Conservation (phyloP, 2,329 filamentous ascomycete species). For the Plenodomus tracheiphilus region DNA sequence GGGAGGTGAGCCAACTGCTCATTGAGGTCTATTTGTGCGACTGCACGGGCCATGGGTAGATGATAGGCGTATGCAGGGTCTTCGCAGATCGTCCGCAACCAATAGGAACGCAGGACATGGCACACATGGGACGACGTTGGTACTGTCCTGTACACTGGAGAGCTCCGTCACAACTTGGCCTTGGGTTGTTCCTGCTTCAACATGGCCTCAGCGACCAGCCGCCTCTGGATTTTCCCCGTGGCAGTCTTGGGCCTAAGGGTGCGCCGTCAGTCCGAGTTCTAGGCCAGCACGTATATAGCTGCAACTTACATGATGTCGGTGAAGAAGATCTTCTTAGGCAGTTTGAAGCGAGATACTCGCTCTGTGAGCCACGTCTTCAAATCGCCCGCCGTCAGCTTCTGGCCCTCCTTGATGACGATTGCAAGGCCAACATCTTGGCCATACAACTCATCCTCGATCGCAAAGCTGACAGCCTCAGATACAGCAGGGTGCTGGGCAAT, state of each 20-base stretch:
- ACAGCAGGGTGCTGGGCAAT: conserved; percentile 73
- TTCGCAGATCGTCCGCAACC: conserved; percentile 3
- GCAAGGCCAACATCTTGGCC: conserved; percentile 81
- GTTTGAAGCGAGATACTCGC: conserved; percentile 79
- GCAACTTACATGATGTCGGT: conserved; percentile 67
- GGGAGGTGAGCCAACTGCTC: conserved; percentile 6
- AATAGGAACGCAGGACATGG: conserved; percentile 6
- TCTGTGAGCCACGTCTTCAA: conserved; percentile 70
- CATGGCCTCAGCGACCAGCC: conserved; percentile 86
- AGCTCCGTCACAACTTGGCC: conserved; percentile 58
- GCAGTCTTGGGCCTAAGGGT: conserved; percentile 71
- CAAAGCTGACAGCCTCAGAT: conserved; percentile 80
- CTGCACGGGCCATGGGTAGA: conserved; percentile 3
- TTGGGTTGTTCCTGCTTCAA: conserved; percentile 70
- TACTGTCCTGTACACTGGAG: no score
- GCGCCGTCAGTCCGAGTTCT: conserved; percentile 9
- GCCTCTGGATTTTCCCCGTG: conserved; percentile 85
- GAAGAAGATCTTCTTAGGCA: conserved; percentile 81
- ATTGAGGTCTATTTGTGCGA: conserved; percentile 13
- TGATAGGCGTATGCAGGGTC: conserved; percentile 6
- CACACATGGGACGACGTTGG: no score
- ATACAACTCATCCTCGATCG: conserved; percentile 79
- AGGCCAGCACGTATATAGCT: neutral
- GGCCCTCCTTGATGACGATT: conserved; percentile 70
- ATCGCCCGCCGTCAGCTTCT: conserved; percentile 58